A percentile compares a stretch with the other conserved stretches of the same genome.
These are phyloP conservation scores for Cercospora berteroae DNA, from an alignment of 2,329 filamentous ascomycete species.

Conservation along the genomic window DNA sequence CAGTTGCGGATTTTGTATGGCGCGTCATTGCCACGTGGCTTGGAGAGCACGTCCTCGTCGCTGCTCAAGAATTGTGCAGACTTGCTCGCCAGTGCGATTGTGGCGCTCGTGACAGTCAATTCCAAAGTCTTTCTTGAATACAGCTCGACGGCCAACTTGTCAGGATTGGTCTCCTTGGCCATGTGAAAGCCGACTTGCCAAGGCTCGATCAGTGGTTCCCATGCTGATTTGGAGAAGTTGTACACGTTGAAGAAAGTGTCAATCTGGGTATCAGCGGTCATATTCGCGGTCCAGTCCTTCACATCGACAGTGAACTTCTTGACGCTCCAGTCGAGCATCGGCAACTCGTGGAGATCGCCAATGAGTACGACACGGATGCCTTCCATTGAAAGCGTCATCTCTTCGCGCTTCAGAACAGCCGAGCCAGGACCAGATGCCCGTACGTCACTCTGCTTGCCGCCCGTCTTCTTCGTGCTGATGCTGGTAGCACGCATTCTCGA, in stretches of 20 bases:
- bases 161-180: conserved; percentile 70
- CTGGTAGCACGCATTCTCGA: conserved; percentile 48
- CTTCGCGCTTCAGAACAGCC: conserved; percentile 65
- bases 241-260: conserved; percentile 96
- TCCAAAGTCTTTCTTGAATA: conserved; percentile 89
- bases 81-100: conserved; percentile 89
- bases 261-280: conserved; percentile 85
- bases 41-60: conserved; percentile 88
- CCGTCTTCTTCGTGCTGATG: conserved; percentile 49
- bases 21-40: conserved; percentile 85
- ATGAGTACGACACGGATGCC: conserved; percentile 91
- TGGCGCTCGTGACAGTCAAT: conserved; percentile 86
- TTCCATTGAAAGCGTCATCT: conserved; percentile 80
- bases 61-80: conserved; percentile 85
- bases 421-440: conserved; percentile 46
- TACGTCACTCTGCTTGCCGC: conserved; percentile 45
- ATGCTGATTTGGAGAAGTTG: conserved; percentile 98
- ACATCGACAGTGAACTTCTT: conserved; percentile 84
- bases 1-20: conserved; percentile 94
- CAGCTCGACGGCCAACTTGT: conserved; percentile 77
- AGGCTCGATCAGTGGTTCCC: conserved; percentile 94
- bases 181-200: conserved; percentile 94
- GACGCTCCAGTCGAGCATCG: conserved; percentile 88
- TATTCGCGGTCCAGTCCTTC: conserved; percentile 83
- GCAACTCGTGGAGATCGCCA: conserved; percentile 91